Percentiles rank a stretch among this genome's conserved stretches.
These are phyloP conservation scores for Vanrija pseudolonga DNA, from an alignment of 1,284 basidiomycete species.

Conservation along the genomic window DNA sequence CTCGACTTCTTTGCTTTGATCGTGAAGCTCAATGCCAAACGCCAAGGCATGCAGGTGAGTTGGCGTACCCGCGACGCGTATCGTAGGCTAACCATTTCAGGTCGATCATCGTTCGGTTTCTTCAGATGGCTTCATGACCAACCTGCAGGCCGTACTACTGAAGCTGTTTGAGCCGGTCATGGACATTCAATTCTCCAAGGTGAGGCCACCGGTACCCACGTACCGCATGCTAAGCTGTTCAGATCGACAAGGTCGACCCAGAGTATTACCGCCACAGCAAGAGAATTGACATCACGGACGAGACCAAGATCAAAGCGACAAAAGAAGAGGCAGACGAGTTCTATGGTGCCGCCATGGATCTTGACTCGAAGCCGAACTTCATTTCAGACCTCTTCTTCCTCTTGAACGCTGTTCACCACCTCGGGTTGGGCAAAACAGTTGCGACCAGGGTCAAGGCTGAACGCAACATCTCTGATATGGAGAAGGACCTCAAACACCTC, in stretches of 20 bases:
- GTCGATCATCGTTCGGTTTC: conserved; percentile 82
- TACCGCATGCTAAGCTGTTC: conserved; percentile 2
- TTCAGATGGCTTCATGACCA: conserved; percentile 90
- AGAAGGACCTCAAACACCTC: conserved; percentile 70
- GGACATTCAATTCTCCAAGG: conserved; percentile 86
- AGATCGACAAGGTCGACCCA: conserved; percentile 90
- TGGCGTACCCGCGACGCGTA: neutral
- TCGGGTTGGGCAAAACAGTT: conserved; percentile 76
- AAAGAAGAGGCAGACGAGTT: conserved; percentile 72
- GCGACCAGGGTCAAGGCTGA: conserved; percentile 65
- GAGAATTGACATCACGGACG: conserved; percentile 72
- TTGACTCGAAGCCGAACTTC: conserved; percentile 61
- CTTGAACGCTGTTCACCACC: conserved; percentile 75
- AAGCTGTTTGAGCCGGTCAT: conserved; percentile 96
- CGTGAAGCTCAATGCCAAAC: conserved; percentile 72
- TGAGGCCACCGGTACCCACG: conserved; percentile 33
- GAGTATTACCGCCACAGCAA: conserved; percentile 70
- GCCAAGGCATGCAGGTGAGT: conserved; percentile 79
- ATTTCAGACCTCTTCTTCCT: conserved; percentile 95
- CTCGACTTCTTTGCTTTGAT: conserved; percentile 77
- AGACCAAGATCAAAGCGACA: conserved; percentile 87
- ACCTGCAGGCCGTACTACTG: conserved; percentile 75
- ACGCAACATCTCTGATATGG: conserved; percentile 71
- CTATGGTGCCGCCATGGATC: conserved; percentile 56
- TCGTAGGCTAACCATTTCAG: conserved; percentile 42